A percentile compares a stretch with the other conserved stretches of the same genome.
These are phyloP conservation scores for Corrigiola litoralis DNA, from an alignment of 179 eudicot genomes.

Conservation along the genomic window DNA sequence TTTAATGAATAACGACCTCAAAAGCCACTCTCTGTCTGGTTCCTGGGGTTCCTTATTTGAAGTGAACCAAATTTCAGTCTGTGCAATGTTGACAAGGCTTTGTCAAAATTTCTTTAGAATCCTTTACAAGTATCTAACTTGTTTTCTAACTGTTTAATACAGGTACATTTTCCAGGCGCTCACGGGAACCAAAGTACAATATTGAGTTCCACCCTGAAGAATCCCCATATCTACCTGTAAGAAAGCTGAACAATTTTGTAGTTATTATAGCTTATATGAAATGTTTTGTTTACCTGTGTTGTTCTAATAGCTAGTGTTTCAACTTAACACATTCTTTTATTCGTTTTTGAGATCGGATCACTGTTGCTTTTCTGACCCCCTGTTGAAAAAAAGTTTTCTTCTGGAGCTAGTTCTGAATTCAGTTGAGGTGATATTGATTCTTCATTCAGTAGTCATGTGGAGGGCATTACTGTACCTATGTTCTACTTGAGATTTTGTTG, in stretches of 20 bases:
- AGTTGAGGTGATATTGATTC: no score
- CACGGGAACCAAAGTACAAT: conserved; percentile 74
- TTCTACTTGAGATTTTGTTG: background rate
- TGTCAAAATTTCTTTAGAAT: background rate
- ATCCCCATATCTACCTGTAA: conserved; percentile 74
- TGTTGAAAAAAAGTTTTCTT: no score
- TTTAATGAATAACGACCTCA: no score
- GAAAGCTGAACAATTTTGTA: conserved; percentile 13
- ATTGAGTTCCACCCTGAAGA: conserved; percentile 82
- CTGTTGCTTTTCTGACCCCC: no score
- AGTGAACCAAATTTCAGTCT: background rate
- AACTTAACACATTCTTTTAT: background rate
- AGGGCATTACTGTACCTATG: background rate
- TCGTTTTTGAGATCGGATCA: background rate
- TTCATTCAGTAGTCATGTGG: background rate
- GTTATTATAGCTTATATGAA: background rate
- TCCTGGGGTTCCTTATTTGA: no score
- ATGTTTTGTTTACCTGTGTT: background rate
- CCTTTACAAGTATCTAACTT: conserved; percentile 1
- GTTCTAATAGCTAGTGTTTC: background rate
- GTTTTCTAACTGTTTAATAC: conserved; percentile 8
- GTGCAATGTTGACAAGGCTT: background rate
- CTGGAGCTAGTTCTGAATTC: background rate
- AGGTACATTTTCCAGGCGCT: conserved; percentile 62
- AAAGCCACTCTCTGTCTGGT: no score